These are phyloP conservation scores for Cerrena zonata DNA, from an alignment of 1,284 basidiomycete genomes.

Conservation along the genomic window DNA sequence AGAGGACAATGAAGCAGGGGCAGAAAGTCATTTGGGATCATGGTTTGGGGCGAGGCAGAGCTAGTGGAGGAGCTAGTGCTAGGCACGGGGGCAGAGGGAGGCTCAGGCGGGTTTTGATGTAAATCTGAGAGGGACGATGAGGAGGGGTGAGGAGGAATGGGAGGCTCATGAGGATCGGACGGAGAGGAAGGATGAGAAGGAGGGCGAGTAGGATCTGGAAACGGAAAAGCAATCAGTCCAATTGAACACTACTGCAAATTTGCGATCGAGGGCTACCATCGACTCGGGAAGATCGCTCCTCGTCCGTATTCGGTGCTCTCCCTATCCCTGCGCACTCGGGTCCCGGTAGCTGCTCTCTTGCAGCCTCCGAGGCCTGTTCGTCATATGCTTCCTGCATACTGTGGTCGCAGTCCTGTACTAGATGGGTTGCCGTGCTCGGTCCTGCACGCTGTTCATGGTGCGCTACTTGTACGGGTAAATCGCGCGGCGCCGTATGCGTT, in stretches of 20 bases:
- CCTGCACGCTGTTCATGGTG: background rate
- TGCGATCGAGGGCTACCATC: background rate
- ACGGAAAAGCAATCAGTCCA: too few relatives aligned
- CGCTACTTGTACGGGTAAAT: background rate
- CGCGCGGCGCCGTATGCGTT: background rate
- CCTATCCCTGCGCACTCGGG: background rate
- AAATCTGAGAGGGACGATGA: background rate
- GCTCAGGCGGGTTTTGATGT: background rate
- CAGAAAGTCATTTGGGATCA: slow-evolving; percentile 15
- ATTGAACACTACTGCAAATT: background rate
- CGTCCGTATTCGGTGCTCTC: background rate
- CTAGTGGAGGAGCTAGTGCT: background rate
- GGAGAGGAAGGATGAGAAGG: background rate
- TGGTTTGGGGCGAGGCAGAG: background rate
- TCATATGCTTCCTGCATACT: too few relatives aligned
- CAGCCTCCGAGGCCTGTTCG: background rate
- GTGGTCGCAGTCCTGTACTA: too few relatives aligned
- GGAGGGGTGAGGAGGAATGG: background rate
- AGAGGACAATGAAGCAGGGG: slow-evolving; percentile 27
- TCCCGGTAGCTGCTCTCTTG: too few relatives aligned
- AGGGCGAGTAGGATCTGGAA: too few relatives aligned
- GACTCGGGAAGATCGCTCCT: background rate
- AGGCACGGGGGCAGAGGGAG: background rate
- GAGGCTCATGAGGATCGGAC: background rate
- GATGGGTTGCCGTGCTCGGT: background rate